These are phyloP conservation scores for Candida sanyaensis DNA, from an alignment of 1,139 yeast species.

Conservation along the genomic window DNA sequence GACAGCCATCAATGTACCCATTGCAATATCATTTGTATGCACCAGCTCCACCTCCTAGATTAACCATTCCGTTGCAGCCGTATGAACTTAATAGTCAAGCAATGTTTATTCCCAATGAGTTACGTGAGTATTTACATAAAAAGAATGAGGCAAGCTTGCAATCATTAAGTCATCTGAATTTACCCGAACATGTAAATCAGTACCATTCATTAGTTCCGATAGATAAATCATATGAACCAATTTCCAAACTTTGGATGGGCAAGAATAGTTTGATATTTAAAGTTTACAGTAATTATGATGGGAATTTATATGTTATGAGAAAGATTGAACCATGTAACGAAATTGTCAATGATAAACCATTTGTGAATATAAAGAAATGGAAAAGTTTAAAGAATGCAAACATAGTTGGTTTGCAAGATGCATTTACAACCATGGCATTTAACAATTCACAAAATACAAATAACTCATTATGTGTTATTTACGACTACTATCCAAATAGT, in stretches of 20 bases:
- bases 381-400: conserved; percentile 51
- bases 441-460: conserved; percentile 49
- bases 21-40: conserved; percentile 88
- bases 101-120: conserved; percentile 70
- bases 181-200: conserved; percentile 77
- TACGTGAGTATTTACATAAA: conserved; percentile 70
- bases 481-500: conserved; percentile 46
- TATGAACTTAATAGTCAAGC: conserved; percentile 70
- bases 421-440: conserved; percentile 86
- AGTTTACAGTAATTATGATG: conserved; percentile 78
- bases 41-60: conserved; percentile 81
- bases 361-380: conserved; percentile 42
- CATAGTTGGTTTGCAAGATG: conserved; percentile 70
- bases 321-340: conserved; percentile 59
- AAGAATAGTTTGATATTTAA: conserved; percentile 69
- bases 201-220: conserved; percentile 89
- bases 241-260: conserved; percentile 55
- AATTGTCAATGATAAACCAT: conserved; percentile 56
- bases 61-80: conserved; percentile 58
- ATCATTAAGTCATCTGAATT: conserved; percentile 55
- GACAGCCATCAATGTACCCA: conserved; percentile 44
- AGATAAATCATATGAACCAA: conserved; percentile 58
- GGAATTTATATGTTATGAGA: conserved; percentile 73
- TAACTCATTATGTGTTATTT: conserved; percentile 32
- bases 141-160: conserved; percentile 84